A percentile compares a stretch with the other conserved stretches of the same genome.
phyloP scores from a whole-genome alignment of 257 asterid species.

The Eustoma russellianum region DNA sequence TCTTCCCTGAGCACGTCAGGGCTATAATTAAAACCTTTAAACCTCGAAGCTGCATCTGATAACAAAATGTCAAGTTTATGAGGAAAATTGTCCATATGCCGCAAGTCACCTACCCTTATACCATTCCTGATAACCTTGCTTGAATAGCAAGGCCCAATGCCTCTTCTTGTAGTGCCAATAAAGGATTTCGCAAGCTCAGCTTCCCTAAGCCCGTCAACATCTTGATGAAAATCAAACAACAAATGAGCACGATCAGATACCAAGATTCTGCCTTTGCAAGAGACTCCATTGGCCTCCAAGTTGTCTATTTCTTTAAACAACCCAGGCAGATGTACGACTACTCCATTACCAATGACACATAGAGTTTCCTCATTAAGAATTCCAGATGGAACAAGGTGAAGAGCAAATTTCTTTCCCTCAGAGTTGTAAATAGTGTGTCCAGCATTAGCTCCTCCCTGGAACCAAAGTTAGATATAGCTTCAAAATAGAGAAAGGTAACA shows the following conservation, averaged over 20 bases:
- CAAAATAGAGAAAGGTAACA: not conserved
- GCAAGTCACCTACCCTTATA: conserved; percentile 78
- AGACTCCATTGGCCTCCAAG: conserved; percentile 81
- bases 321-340: conserved; percentile 86
- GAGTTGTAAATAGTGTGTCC: conserved; percentile 97
- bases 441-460: conserved; percentile 98
- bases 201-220: conserved; percentile 80
- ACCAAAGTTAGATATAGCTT: not conserved
- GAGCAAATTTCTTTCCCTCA: conserved; percentile 92
- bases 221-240: conserved; percentile 87
- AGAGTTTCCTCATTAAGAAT: conserved; percentile 43
- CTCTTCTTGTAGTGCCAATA: conserved; percentile 94
- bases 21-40: conserved; percentile 54
- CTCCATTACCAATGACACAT: conserved; percentile 80
- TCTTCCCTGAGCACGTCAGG: conserved; percentile 85
- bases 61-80: conserved; percentile 81
- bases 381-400: conserved; percentile 95
- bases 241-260: conserved; percentile 94
- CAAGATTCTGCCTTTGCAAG: conserved; percentile 74
- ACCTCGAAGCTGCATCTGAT: conserved; percentile 84
- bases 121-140: conserved; percentile 95
- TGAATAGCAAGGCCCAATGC: conserved; percentile 93
- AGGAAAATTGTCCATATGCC: conserved; percentile 93
- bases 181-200: conserved; percentile 84
- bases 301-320: conserved; percentile 72